Base-by-base conservation (phyloP, 2,329 filamentous ascomycete species). In the Fusarium incarnatum region DNA sequence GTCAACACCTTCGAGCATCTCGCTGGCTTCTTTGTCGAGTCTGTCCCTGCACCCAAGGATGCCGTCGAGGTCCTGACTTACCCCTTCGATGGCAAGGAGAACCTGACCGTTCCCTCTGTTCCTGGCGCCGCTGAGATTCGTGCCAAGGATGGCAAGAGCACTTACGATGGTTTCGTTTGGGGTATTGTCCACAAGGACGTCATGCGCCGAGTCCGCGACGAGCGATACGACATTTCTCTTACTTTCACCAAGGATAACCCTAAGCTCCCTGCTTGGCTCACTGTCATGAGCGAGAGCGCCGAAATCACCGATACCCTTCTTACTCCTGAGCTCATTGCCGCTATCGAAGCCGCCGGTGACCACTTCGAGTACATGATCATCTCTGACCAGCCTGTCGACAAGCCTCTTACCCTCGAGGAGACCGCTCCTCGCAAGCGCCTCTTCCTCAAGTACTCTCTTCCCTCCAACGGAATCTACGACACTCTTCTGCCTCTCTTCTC, bases 221-320 rank as follows among this genome's bases (percentile, higher is more conserved):
- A 97, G 69, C 92, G 96, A 75, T 99, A 98, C 82, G 96, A 99
- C 79, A 85, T 98, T 57, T 97, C 93, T 56, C 88, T 99, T 73
- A 98, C 96, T 44, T 90, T 90, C 71, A 98, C 95, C 78, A 97
- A 97, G 86, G 96, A 99, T 77, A 89, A 94, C 82, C 79, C 91
- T 58, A 98, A 97, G 85, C 89, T 99, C 34, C 95, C 96, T 34
- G 82, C 87, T 70, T 99, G 94, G 94, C 86, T 91, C 58, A 97
- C 94, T 15, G 89, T 98, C 77, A 98, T 99, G 96, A 97, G 90
- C 77, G 96, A 99, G 86, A 97, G 91, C 81, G 94, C 94, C 62
- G 96, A 98, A 82, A 91, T 99, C 75, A 98, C 94, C 15, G 93
- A 98, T 47, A 85, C 89, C 9, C 84, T 99, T 72, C 87, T 99